Evolutionary conservation across 345 rosid genomes (phyloP).

Genomic region (Citrus mangshanensis): DNA sequence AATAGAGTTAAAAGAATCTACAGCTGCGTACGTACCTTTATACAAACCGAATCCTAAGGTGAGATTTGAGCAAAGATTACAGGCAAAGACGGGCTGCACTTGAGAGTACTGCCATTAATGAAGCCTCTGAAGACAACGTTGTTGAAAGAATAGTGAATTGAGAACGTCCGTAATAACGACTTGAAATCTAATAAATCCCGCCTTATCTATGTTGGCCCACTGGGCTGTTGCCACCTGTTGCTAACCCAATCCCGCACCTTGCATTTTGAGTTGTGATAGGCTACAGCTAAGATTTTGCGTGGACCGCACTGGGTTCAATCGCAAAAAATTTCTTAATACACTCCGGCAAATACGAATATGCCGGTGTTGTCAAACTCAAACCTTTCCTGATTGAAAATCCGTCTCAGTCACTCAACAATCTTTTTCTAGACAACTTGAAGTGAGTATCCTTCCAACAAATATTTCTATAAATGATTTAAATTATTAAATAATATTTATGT

Average conservation of each 20-base stretch:
- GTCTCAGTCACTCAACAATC: no score
- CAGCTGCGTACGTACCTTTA: background rate
- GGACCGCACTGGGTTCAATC: background rate
- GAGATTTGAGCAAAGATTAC: background rate
- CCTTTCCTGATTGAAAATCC: no score
- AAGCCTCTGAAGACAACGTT: background rate
- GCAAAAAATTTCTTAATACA: no score
- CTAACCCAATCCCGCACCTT: background rate
- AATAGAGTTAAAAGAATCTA: background rate
- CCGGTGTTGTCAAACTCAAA: no score
- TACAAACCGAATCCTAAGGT: background rate
- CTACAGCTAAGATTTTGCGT: background rate
- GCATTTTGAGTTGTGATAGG: background rate
- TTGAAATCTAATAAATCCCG: constrained; percentile 13
- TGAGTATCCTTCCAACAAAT: no score
- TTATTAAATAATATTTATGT: no score
- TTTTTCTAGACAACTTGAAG: no score
- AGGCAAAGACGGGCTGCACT: background rate
- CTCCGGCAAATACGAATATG: no score
- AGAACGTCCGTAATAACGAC: background rate
- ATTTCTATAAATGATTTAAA: no score
- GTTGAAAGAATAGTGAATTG: no score
- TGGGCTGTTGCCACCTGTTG: constrained; percentile 26
- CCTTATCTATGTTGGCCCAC: constrained; percentile 44
- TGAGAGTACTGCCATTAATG: background rate